phyloP scores from a whole-genome alignment of 2,329 filamentous ascomycete genomes.

The Penicillium corylophilum region DNA sequence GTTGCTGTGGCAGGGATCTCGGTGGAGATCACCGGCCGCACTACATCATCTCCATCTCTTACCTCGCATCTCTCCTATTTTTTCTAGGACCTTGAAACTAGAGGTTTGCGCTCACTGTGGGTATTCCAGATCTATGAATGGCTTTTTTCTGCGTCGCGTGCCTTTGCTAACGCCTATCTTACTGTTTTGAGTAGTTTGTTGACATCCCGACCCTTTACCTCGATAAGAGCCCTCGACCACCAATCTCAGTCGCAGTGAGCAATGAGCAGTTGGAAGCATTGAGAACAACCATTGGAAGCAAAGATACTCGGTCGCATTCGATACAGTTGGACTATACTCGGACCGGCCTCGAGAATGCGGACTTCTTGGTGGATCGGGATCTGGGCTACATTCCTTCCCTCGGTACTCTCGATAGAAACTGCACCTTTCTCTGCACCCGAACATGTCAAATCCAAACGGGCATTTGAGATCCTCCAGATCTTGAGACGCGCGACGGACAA shows the following conservation, averaged over 20 bases:
- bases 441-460: constrained; percentile 22
- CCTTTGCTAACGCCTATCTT: constrained; percentile 16
- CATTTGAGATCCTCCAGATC: constrained; percentile 33
- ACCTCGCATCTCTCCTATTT: constrained; percentile 1
- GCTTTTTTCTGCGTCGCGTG: not conserved
- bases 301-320: constrained; percentile 1
- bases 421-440: constrained; percentile 32
- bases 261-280: constrained; percentile 11
- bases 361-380: constrained; percentile 33
- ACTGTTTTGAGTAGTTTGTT: constrained; percentile 38
- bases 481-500: constrained; percentile 33
- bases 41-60: constrained; percentile 22
- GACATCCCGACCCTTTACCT: constrained; percentile 18
- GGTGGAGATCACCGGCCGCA: constrained; percentile 29
- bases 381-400: constrained; percentile 31
- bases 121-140: not conserved
- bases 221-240: constrained; percentile 8
- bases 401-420: constrained; percentile 31
- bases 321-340: not conserved
- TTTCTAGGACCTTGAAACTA: not conserved
- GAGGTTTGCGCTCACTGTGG: not conserved
- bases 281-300: not conserved
- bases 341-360: constrained; percentile 32
- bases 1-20: constrained; percentile 38
- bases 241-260: not conserved